Evolutionary conservation across 805 yeast species (phyloP).

Genomic region (Kluyveromyces siamensis): DNA sequence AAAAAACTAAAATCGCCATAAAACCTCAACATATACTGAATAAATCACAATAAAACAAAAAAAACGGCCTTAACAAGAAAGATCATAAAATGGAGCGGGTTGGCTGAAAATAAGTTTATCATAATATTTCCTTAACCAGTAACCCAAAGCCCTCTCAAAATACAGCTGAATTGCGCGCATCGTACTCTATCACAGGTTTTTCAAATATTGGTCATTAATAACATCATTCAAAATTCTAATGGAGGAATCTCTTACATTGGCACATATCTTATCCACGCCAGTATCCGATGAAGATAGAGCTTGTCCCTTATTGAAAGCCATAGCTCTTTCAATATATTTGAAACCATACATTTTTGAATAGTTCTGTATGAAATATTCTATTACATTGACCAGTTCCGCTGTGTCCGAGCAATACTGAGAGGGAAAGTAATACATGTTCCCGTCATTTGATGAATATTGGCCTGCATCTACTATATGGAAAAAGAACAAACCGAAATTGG

Average conservation of each 20-base stretch:
- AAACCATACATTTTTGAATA: slow-evolving; percentile 16
- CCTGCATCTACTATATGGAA: slow-evolving; percentile 18
- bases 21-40: background rate
- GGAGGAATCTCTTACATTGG: slow-evolving; percentile 4
- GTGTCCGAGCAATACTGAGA: slow-evolving; percentile 9
- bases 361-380: slow-evolving; percentile 15
- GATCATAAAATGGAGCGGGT: background rate
- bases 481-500: slow-evolving; percentile 12
- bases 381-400: slow-evolving; percentile 9
- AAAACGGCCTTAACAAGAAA: background rate
- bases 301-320: slow-evolving; percentile 9
- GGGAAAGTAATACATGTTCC: slow-evolving; percentile 10
- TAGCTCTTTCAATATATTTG: slow-evolving; percentile 15
- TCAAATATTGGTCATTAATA: slow-evolving; percentile 14
- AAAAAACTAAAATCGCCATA: background rate
- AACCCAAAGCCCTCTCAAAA: background rate
- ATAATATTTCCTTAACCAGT: too few species aligned
- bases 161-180: background rate
- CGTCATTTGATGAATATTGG: slow-evolving; percentile 6
- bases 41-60: background rate
- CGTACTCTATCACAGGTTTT: slow-evolving; percentile 3
- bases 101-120: background rate
- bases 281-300: background rate
- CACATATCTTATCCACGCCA: background rate
- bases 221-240: slow-evolving; percentile 10